These are phyloP conservation scores for Phytophthora agathidicida DNA, from an alignment of 352 stramenopile species.

Conservation along the genomic window DNA sequence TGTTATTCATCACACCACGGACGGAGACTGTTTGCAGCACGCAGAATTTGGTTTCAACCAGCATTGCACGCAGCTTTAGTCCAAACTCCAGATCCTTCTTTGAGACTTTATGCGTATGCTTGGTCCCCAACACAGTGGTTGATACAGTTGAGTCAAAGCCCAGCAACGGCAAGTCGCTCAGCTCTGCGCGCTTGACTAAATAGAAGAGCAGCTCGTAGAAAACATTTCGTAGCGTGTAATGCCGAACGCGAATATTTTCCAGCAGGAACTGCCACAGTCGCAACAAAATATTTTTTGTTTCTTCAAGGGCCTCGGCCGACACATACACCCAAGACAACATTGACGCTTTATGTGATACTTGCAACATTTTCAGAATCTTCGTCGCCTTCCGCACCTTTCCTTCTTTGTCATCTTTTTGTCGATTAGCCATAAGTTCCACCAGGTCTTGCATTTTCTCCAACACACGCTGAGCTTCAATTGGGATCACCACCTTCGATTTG, in stretches of 20 bases:
- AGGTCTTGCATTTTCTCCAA: constrained; percentile 91
- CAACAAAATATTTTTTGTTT: constrained; percentile 88
- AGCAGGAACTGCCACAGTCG: constrained; percentile 89
- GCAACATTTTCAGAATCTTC: constrained; percentile 91
- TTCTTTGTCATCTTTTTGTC: constrained; percentile 91
- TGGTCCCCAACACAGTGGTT: constrained; percentile 65
- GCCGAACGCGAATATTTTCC: constrained; percentile 90
- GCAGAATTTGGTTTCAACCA: constrained; percentile 90
- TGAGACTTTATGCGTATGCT: constrained; percentile 74
- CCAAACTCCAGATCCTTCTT: constrained; percentile 88
- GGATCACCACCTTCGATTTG: constrained; percentile 84
- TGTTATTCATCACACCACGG: constrained; percentile 92
- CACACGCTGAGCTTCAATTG: constrained; percentile 85
- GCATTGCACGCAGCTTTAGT: constrained; percentile 86
- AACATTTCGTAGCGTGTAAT: constrained; percentile 90
- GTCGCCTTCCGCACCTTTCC: constrained; percentile 89
- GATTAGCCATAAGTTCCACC: constrained; percentile 86
- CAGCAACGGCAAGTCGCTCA: constrained; percentile 84
- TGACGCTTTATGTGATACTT: constrained; percentile 89
- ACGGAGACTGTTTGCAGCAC: constrained; percentile 89
- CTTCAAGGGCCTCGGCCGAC: constrained; percentile 80
- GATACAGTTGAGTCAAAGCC: constrained; percentile 83
- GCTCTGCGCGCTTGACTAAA: constrained; percentile 85
- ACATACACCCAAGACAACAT: constrained; percentile 91
- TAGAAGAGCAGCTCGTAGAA: constrained; percentile 92